A percentile compares a stretch with the other conserved stretches of the same genome.
These are phyloP conservation scores for Phytophthora cactorum DNA, from an alignment of 352 stramenopile species.

Conservation along the genomic window DNA sequence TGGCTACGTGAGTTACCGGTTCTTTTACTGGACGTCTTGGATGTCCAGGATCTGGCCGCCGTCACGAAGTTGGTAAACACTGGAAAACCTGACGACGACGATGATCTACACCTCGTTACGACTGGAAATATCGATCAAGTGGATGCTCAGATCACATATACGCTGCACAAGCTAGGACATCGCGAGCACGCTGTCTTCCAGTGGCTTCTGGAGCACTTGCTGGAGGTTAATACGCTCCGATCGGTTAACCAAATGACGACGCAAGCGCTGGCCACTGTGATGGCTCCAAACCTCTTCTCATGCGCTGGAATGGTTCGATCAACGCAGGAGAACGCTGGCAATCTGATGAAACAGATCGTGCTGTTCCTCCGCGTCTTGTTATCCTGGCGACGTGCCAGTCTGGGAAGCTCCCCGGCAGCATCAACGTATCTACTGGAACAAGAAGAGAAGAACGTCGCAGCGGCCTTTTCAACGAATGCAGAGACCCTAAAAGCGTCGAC, in stretches of 20 bases:
- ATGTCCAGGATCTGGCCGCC: slow-evolving; percentile 21
- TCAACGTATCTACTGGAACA: slow-evolving; percentile 23
- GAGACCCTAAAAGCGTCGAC: slow-evolving; percentile 14
- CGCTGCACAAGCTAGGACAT: slow-evolving; percentile 35
- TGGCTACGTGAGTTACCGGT: slow-evolving; percentile 65
- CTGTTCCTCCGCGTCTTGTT: slow-evolving; percentile 49
- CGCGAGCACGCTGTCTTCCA: slow-evolving; percentile 51
- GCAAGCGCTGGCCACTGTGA: slow-evolving; percentile 56
- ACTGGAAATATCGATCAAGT: slow-evolving; percentile 23
- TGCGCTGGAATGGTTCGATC: slow-evolving; percentile 18
- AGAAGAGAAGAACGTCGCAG: slow-evolving; percentile 29
- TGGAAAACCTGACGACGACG: slow-evolving; percentile 14
- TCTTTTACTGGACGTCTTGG: slow-evolving; percentile 42
- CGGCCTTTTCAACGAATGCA: slow-evolving; percentile 12
- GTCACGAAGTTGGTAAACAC: slow-evolving; percentile 23
- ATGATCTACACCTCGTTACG: slow-evolving; percentile 18
- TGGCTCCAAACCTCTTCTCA: slow-evolving; percentile 63
- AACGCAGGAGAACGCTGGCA: slow-evolving; percentile 27
- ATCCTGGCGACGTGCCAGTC: slow-evolving; percentile 37
- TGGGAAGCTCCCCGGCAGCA: slow-evolving; percentile 12
- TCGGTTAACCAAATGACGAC: slow-evolving; percentile 58
- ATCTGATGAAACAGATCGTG: slow-evolving; percentile 40
- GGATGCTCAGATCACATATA: slow-evolving; percentile 18
- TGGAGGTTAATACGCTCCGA: slow-evolving; percentile 51
- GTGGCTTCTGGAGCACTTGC: slow-evolving; percentile 74